A percentile compares a stretch with the other conserved stretches of the same genome.
phyloP scores from a whole-genome alignment of 2,329 filamentous ascomycete species.

The Venturia nashicola region DNA sequence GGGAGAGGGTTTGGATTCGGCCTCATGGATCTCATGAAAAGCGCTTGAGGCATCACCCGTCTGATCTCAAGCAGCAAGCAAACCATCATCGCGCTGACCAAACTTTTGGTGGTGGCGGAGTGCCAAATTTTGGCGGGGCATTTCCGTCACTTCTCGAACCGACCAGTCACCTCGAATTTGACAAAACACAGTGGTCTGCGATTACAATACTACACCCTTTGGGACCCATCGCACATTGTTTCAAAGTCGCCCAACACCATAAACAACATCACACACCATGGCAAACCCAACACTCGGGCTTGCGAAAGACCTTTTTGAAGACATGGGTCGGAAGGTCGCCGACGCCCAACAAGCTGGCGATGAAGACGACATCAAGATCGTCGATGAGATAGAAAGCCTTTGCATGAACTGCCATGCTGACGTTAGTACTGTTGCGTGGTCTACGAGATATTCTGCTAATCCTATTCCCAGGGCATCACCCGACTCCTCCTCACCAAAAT shows the following conservation, averaged over 20 bases:
- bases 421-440: constrained; percentile 18
- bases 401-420: constrained; percentile 44
- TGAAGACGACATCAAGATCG: constrained; percentile 33
- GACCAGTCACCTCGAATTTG: background rate
- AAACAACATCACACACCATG: constrained; percentile 16
- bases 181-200: background rate
- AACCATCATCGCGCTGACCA: background rate
- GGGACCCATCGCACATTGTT: background rate
- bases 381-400: constrained; percentile 40
- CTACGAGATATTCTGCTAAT: background rate
- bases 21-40: constrained; percentile 42
- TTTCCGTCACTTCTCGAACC: background rate
- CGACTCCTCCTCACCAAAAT: constrained; percentile 81
- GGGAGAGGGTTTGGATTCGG: constrained; percentile 30
- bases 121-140: too few species aligned
- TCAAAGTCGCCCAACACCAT: background rate
- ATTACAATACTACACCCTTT: background rate
- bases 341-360: constrained; percentile 16
- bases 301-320: constrained; percentile 37
- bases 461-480: constrained; percentile 55
- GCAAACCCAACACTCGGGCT: constrained; percentile 16
- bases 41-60: background rate
- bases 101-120: background rate
- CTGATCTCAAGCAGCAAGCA: background rate
- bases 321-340: constrained; percentile 38